These are phyloP conservation scores for Venturia pyrina DNA, from an alignment of 2,329 filamentous ascomycete genomes.

Conservation along the genomic window DNA sequence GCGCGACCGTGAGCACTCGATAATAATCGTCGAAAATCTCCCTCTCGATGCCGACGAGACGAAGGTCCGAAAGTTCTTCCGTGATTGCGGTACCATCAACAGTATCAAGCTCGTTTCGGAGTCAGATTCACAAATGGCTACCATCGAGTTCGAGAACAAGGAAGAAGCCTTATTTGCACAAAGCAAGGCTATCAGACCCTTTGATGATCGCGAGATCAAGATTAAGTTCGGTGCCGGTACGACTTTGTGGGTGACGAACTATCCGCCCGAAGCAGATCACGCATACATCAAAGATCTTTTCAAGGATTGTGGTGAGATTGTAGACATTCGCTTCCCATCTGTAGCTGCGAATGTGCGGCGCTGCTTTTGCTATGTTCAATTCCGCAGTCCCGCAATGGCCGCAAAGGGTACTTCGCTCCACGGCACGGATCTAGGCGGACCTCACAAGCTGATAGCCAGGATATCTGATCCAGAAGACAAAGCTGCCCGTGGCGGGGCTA, in stretches of 20 bases:
- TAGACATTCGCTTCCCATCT: conserved; percentile 81
- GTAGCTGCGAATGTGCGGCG: conserved; percentile 81
- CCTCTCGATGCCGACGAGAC: conserved; percentile 59
- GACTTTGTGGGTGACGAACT: conserved; percentile 87
- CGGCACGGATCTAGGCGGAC: conserved; percentile 57
- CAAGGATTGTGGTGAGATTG: conserved; percentile 59
- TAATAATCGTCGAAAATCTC: conserved; percentile 69
- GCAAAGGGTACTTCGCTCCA: conserved; percentile 58
- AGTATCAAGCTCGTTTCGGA: conserved; percentile 61
- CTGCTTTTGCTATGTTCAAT: conserved; percentile 95
- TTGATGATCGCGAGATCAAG: conserved; percentile 61
- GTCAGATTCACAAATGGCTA: conserved; percentile 52
- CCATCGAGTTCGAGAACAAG: conserved; percentile 74
- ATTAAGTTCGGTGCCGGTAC: conserved; percentile 67
- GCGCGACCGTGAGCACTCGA: conserved; percentile 84
- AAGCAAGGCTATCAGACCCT: conserved; percentile 69
- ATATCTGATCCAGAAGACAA: conserved; percentile 75
- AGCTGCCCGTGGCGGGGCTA: conserved; percentile 68
- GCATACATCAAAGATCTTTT: conserved; percentile 59
- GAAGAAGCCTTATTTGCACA: conserved; percentile 77
- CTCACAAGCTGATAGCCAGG: conserved; percentile 62
- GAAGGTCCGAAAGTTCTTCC: conserved; percentile 80
- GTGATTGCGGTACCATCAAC: conserved; percentile 77
- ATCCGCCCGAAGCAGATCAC: conserved; percentile 67
- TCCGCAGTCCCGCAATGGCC: conserved; percentile 41